These are phyloP conservation scores for Lachnellula cervina DNA, from an alignment of 2,329 filamentous ascomycete species.

Conservation along the genomic window DNA sequence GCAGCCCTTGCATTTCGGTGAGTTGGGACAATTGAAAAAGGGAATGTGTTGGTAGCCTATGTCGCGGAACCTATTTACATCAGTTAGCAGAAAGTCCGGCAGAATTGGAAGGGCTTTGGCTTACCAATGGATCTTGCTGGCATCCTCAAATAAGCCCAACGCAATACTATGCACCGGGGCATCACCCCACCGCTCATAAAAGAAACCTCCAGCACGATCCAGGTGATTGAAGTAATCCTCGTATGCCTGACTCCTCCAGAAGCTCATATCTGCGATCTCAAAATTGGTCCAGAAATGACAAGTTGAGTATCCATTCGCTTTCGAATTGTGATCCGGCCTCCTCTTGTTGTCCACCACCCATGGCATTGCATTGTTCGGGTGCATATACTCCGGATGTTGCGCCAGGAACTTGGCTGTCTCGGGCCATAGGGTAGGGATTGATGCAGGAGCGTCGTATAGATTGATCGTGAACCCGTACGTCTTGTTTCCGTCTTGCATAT, in stretches of 20 bases:
- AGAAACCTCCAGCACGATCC: constrained; percentile 92
- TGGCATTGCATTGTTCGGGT: constrained; percentile 76
- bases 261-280: constrained; percentile 87
- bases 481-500: constrained; percentile 97
- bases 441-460: constrained; percentile 86
- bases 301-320: constrained; percentile 90
- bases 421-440: constrained; percentile 88
- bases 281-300: constrained; percentile 99
- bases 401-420: constrained; percentile 88
- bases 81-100: constrained; percentile 3
- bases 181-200: constrained; percentile 98
- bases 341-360: constrained; percentile 79
- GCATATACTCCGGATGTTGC: constrained; percentile 74
- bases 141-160: constrained; percentile 85
- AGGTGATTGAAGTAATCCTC: constrained; percentile 96
- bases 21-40: constrained; percentile 98
- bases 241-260: constrained; percentile 87
- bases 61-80: constrained; percentile 77
- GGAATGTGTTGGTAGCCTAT: constrained; percentile 98
- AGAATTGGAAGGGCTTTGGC: constrained; percentile 29
- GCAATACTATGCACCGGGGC: constrained; percentile 95
- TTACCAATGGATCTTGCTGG: constrained; percentile 87
- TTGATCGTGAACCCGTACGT: constrained; percentile 99
- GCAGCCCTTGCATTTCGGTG: constrained; percentile 85
- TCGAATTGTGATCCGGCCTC: constrained; percentile 72